Evolutionary conservation across 176 grass and related monocot genomes (phyloP).

Genomic region (Juncus inflexus): DNA sequence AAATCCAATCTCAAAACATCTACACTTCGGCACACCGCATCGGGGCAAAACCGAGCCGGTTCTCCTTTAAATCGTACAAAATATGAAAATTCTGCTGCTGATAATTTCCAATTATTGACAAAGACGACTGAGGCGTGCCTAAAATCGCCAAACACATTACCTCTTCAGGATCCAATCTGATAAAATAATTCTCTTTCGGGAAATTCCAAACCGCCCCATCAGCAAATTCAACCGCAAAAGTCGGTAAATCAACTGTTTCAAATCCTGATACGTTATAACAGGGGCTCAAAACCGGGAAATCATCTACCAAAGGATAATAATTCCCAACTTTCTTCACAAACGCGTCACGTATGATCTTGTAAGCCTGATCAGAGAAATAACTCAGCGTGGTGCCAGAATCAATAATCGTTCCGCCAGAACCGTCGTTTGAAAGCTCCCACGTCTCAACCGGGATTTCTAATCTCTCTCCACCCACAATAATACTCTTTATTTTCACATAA

Average conservation of each 20-base stretch:
- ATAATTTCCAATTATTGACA: constrained; percentile 87
- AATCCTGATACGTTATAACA: constrained; percentile 89
- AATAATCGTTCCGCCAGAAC: constrained; percentile 74
- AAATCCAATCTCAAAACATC: constrained; percentile 23
- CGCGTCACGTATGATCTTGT: constrained; percentile 52
- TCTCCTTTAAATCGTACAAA: constrained; percentile 57
- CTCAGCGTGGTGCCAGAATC: constrained; percentile 95
- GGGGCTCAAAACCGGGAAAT: constrained; percentile 63
- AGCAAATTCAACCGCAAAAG: constrained; percentile 50
- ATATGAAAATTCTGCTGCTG: constrained; percentile 98
- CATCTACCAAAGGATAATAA: constrained; percentile 39
- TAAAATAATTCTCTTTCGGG: constrained; percentile 88
- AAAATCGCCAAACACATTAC: constrained; percentile 75
- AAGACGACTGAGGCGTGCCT: constrained; percentile 43
- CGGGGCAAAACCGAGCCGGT: constrained; percentile 70
- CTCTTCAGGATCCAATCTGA: constrained; percentile 55
- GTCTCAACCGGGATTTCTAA: constrained; percentile 37
- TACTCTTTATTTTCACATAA: constrained; percentile 54
- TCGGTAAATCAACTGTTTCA: constrained; percentile 57
- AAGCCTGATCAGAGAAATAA: constrained; percentile 85
- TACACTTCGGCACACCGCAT: constrained; percentile 70
- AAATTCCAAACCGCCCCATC: constrained; percentile 85
- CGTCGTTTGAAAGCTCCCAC: constrained; percentile 39
- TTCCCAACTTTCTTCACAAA: constrained; percentile 42
- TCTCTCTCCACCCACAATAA: constrained; percentile 54